phyloP scores from a whole-genome alignment of 2,329 filamentous ascomycete species.

The Ascochyta viciae-villosae region DNA sequence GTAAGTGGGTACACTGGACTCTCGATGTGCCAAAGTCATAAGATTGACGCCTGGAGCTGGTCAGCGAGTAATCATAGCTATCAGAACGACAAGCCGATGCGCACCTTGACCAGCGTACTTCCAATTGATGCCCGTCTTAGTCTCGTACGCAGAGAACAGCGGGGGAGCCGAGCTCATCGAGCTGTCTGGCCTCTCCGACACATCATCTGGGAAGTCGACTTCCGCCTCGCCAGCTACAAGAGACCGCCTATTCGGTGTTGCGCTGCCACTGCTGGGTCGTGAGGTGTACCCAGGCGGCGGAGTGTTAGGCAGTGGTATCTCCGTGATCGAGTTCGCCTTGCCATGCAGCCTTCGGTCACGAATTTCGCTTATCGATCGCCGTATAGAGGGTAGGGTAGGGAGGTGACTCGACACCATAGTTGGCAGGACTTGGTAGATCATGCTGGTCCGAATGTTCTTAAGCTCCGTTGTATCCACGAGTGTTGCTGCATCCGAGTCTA shows the following conservation, averaged over 20 bases:
- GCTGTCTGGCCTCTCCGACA: conserved; percentile 35
- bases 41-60: conserved; percentile 54
- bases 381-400: conserved; percentile 59
- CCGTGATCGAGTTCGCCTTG: conserved; percentile 27
- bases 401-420: conserved; percentile 60
- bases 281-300: conserved; percentile 50
- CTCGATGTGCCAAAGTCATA: conserved; percentile 54
- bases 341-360: conserved; percentile 26
- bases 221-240: conserved; percentile 28
- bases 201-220: conserved; percentile 32
- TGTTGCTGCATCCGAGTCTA: conserved; percentile 16
- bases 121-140: conserved; percentile 56
- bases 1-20: conserved; percentile 49
- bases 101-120: conserved; percentile 60
- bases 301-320: conserved; percentile 34
- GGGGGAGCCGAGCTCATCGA: conserved; percentile 28
- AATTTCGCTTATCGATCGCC: conserved; percentile 42
- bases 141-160: conserved; percentile 34
- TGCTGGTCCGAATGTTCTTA: conserved; percentile 46
- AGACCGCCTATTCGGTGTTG: conserved; percentile 26
- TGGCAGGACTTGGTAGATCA: conserved; percentile 63
- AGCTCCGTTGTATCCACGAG: conserved; percentile 18
- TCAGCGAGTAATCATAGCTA: conserved; percentile 5
- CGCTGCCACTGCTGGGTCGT: conserved; percentile 33
- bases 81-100: not conserved